Evolutionary conservation across 495 filamentous ascomycete species (phyloP).

Genomic region (Penicillium samsonianum): DNA sequence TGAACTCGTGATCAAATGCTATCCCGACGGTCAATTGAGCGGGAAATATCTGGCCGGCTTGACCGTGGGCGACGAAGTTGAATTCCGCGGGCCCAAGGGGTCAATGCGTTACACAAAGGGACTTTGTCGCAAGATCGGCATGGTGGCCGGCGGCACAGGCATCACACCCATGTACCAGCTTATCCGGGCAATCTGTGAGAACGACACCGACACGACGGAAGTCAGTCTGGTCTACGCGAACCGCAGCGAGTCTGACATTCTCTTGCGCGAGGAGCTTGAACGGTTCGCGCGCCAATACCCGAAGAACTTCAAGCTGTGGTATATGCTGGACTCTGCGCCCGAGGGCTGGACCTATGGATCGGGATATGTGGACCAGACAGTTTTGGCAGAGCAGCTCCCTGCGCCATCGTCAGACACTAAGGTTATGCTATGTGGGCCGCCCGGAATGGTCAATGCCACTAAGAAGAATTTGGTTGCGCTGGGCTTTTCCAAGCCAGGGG

Average conservation of each 20-base stretch:
- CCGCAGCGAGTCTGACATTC: constrained; percentile 42
- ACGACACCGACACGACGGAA: constrained; percentile 49
- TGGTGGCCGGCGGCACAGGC: constrained; percentile 57
- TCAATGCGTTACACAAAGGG: constrained; percentile 44
- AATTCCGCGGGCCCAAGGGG: constrained; percentile 52
- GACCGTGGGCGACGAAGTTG: constrained; percentile 42
- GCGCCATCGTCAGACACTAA: constrained; percentile 30
- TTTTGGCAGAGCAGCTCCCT: constrained; percentile 30
- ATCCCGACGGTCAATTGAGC: constrained; percentile 50
- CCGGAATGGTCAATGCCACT: constrained; percentile 41
- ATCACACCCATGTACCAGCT: constrained; percentile 61
- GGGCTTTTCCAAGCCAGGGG: constrained; percentile 37
- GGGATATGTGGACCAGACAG: constrained; percentile 29
- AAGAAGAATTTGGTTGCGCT: constrained; percentile 38
- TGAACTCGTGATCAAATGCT: constrained; percentile 52
- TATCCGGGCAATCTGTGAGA: constrained; percentile 53
- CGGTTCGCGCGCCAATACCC: constrained; percentile 41
- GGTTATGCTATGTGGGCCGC: constrained; percentile 45
- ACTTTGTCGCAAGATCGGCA: constrained; percentile 41
- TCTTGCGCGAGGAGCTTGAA: constrained; percentile 50
- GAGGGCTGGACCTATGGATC: constrained; percentile 31
- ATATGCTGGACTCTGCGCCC: constrained; percentile 44
- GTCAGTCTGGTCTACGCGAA: constrained; percentile 52
- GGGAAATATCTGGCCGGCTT: constrained; percentile 49
- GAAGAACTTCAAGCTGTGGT: constrained; percentile 46